Evolutionary conservation across 805 yeast species (phyloP), one percentile per base, ranked within the genome.

Genomic region (Ogataea polymorpha): DNA sequence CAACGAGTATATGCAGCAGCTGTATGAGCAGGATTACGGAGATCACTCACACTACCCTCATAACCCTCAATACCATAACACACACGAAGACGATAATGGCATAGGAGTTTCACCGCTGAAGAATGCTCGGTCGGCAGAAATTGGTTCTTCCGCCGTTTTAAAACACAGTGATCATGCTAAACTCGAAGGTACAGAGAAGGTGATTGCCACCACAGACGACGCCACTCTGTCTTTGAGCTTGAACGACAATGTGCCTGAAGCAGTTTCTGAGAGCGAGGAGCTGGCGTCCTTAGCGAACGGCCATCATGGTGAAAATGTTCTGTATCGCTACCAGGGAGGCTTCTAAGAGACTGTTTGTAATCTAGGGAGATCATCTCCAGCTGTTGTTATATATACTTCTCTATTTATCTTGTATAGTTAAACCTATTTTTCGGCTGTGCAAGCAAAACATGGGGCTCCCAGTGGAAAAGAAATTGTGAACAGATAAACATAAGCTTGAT

Each of bases 261-360:
- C 53, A 3, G 62, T 59, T 8, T 52, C 60, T 2, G 66, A 61
- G 41, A 50, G 57, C 10, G 66, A 61, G 37, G 66, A 61, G 35
- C 50, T 61, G 37, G 66, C 61, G n/a, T 55, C 63, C 6, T 46
- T 61, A 44, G 50, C 65, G 7, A 61, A 60, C 34, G 66, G 66
- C 1, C 66, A 61, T 32, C 63, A 60, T 29, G 63, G 65, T 7
- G 62, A 53, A 29, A 59, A 56, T 44, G 62, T 59, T 8, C 42
- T 59, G 40, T 59, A 59, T 42, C 45, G 62, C 17, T 59, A 59
- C 30, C 63, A 57, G 41, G 40, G 48, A 30, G 60, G 49, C 17
- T 58, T 52, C 32, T 58, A 40, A 32, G n/a, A 16, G 25, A 23
- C 11, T 23, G 14, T 18, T 23, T 32, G 37, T 38, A 38, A 25